Percentiles rank a stretch among this genome's conserved stretches.
phyloP scores from a whole-genome alignment of 176 grass and related monocot genomes.

The Lolium rigidum region DNA sequence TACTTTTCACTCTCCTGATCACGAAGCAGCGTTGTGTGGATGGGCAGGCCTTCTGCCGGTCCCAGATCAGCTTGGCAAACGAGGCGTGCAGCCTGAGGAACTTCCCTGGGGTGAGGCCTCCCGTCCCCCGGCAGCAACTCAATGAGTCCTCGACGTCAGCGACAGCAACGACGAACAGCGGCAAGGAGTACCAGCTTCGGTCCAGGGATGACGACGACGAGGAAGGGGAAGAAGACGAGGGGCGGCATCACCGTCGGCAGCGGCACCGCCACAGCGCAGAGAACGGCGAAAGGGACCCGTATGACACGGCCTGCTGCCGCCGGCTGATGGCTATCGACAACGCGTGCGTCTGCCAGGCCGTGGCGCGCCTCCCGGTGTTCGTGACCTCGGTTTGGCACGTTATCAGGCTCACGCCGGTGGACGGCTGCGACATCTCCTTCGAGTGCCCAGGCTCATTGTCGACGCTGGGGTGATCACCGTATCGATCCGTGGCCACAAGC shows the following conservation, averaged over 20 bases:
- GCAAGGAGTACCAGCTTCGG: not conserved
- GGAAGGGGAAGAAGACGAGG: not conserved
- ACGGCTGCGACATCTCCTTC: slow-evolving; percentile 68
- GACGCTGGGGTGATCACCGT: not conserved
- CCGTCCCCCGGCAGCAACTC: slow-evolving; percentile 33
- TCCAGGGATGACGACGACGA: not conserved
- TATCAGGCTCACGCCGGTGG: slow-evolving; percentile 53
- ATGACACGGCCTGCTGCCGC: slow-evolving; percentile 75
- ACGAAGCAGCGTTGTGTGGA: not conserved
- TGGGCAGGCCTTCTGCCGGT: slow-evolving; percentile 66
- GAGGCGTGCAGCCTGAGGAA: slow-evolving; percentile 66
- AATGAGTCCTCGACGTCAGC: slow-evolving; percentile 38
- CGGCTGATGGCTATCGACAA: slow-evolving; percentile 69
- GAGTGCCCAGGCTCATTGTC: slow-evolving; percentile 58
- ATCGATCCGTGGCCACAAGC: no score
- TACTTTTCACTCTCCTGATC: slow-evolving; percentile 31
- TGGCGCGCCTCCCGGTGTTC: slow-evolving; percentile 61
- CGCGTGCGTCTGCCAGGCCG: slow-evolving; percentile 67
- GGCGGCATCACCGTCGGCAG: slow-evolving; percentile 14
- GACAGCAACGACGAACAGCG: not conserved
- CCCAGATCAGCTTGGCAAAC: slow-evolving; percentile 74
- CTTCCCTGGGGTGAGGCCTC: slow-evolving; percentile 33
- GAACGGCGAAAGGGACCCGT: slow-evolving; percentile 38
- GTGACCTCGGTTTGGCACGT: slow-evolving; percentile 57
- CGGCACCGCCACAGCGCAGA: slow-evolving; percentile 45